phyloP scores from a whole-genome alignment of 768 basidiomycete species.

The Boletus insuetus region DNA sequence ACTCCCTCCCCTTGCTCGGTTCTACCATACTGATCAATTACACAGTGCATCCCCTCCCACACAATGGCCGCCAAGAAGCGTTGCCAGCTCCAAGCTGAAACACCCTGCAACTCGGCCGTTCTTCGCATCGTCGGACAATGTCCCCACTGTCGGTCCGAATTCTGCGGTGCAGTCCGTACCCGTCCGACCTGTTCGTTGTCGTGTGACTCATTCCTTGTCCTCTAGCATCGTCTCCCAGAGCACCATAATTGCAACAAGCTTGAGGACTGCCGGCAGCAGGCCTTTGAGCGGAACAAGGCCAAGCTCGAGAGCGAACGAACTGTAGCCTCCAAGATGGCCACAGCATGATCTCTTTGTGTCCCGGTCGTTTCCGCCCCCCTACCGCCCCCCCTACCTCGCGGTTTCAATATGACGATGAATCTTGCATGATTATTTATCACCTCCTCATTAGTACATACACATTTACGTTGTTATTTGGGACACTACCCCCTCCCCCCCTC shows the following conservation, averaged over 20 bases:
- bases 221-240: constrained; percentile 84
- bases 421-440: constrained; percentile 29
- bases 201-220: constrained; percentile 14
- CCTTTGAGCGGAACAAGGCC: constrained; percentile 83
- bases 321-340: constrained; percentile 82
- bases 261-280: constrained; percentile 82
- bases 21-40: not conserved
- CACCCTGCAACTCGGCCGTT: constrained; percentile 69
- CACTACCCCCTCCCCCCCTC: not conserved
- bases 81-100: constrained; percentile 62
- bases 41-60: constrained; percentile 1
- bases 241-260: constrained; percentile 83
- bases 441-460: constrained; percentile 19
- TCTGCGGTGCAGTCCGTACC: constrained; percentile 69
- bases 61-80: constrained; percentile 83
- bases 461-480: constrained; percentile 7
- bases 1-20: not conserved
- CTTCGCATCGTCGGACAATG: constrained; percentile 85
- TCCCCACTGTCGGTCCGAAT: constrained; percentile 72
- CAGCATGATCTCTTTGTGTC: constrained; percentile 45
- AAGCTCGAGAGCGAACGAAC: constrained; percentile 89
- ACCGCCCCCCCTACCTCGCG: constrained; percentile 7
- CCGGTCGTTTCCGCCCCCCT: constrained; percentile 1
- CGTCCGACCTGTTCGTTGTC: not conserved
- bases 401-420: constrained; percentile 19